Evolutionary conservation across 148 eudicot genomes (phyloP).

Genomic region (Pharnaceum exiguum): DNA sequence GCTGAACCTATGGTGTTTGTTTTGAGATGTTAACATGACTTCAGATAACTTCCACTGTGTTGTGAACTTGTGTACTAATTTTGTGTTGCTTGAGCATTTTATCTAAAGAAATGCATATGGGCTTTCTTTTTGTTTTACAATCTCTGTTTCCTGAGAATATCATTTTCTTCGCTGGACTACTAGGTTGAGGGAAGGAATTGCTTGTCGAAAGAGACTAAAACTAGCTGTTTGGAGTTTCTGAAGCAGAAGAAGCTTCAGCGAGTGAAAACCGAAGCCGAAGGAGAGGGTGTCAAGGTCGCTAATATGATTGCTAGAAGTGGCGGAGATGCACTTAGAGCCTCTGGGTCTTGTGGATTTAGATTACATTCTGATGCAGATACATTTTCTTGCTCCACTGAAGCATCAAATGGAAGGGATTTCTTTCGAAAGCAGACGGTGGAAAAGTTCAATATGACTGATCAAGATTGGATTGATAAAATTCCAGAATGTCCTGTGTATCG

Average conservation of each 20-base stretch:
- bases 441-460: slow-evolving; percentile 49
- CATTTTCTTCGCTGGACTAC: slow-evolving; percentile 5
- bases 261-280: slow-evolving; percentile 40
- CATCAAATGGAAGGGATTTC: slow-evolving; percentile 34
- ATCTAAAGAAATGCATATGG: too few relatives aligned
- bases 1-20: too few relatives aligned
- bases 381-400: slow-evolving; percentile 23
- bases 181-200: slow-evolving; percentile 89
- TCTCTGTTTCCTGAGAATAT: not conserved
- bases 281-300: slow-evolving; percentile 23
- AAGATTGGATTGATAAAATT: slow-evolving; percentile 70
- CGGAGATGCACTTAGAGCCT: slow-evolving; percentile 69
- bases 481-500: slow-evolving; percentile 77
- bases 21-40: too few relatives aligned
- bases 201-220: slow-evolving; percentile 65
- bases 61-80: too few relatives aligned
- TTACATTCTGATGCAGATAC: slow-evolving; percentile 29
- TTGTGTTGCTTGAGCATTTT: too few relatives aligned
- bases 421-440: slow-evolving; percentile 45
- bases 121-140: not conserved
- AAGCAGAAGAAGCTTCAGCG: slow-evolving; percentile 83
- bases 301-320: slow-evolving; percentile 60
- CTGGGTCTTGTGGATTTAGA: slow-evolving; percentile 58
- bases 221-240: slow-evolving; percentile 55
- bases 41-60: too few relatives aligned